Evolutionary conservation across 192 early-diverging fungal species (phyloP).

Genomic region (Coemansia asiatica): DNA sequence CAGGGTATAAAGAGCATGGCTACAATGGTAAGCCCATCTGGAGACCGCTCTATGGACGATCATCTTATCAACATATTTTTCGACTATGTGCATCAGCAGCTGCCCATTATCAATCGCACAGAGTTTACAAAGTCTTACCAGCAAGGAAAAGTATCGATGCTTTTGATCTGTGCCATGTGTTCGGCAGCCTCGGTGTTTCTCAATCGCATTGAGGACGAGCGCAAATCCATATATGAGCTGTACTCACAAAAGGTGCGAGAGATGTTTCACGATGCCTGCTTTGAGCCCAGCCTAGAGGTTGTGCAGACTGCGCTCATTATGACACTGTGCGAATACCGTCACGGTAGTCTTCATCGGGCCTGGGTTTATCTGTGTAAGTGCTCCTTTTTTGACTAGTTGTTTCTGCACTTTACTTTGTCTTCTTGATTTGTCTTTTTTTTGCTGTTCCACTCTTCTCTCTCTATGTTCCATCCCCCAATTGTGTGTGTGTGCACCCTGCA

Average conservation of each 20-base stretch:
- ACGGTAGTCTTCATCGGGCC: constrained; percentile 47
- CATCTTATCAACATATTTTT: constrained; percentile 46
- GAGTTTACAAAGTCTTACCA: constrained; percentile 29
- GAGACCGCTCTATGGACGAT: constrained; percentile 47
- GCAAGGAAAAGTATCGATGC: constrained; percentile 17
- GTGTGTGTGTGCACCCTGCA: constrained; percentile 11
- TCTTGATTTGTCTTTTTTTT: neutral
- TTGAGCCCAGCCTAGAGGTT: constrained; percentile 52
- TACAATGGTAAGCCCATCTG: constrained; percentile 27
- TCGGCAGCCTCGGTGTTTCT: constrained; percentile 49
- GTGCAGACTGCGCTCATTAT: constrained; percentile 56
- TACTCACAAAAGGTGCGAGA: constrained; percentile 54
- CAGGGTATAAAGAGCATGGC: neutral
- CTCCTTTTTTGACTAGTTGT: neutral
- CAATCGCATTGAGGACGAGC: constrained; percentile 53
- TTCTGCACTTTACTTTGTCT: neutral
- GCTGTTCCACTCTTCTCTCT: neutral
- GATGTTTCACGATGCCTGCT: constrained; percentile 54
- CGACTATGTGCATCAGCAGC: constrained; percentile 45
- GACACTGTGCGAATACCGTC: constrained; percentile 56
- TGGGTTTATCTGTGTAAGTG: constrained; percentile 58
- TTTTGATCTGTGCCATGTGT: constrained; percentile 52
- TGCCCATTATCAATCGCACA: constrained; percentile 43
- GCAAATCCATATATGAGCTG: constrained; percentile 39
- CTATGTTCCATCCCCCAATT: neutral